A percentile compares a stretch with the other conserved stretches of the same genome.
Conservation (phyloP, 257 asterid genomes). For the Solanum ossicruentum region DNA sequence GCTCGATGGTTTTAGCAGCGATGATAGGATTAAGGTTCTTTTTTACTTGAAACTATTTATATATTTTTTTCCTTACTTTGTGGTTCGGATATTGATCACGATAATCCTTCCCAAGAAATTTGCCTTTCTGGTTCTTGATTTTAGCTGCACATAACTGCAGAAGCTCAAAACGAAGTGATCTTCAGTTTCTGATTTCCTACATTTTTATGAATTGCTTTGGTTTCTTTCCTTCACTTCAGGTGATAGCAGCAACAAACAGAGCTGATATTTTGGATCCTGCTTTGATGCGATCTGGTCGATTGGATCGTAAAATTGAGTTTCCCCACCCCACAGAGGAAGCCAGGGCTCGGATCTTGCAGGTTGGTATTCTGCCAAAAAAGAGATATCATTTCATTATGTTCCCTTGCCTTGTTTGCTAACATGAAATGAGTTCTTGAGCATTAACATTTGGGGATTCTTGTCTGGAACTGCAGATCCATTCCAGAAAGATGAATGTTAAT, state of each 20-base stretch:
- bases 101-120: not conserved
- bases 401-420: not conserved
- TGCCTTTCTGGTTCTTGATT: not conserved
- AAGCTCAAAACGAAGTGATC: not conserved
- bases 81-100: not conserved
- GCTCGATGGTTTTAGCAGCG: constrained; percentile 93
- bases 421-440: not conserved
- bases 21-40: constrained; percentile 70
- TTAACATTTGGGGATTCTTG: not conserved
- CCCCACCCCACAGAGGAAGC: constrained; percentile 97
- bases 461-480: constrained; percentile 52
- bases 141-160: not conserved
- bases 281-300: constrained; percentile 82
- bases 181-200: not conserved
- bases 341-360: constrained; percentile 80
- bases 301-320: constrained; percentile 95
- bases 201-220: not conserved
- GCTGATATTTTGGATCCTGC: constrained; percentile 98
- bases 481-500: constrained; percentile 92
- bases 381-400: not conserved
- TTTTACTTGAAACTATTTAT: not conserved
- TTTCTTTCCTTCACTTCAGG: constrained; percentile 27
- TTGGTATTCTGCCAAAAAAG: not conserved
- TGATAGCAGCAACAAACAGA: constrained; percentile 93
- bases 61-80: not conserved